Base-by-base conservation (phyloP, 768 basidiomycete species). In the Kwoniella shandongensis region DNA sequence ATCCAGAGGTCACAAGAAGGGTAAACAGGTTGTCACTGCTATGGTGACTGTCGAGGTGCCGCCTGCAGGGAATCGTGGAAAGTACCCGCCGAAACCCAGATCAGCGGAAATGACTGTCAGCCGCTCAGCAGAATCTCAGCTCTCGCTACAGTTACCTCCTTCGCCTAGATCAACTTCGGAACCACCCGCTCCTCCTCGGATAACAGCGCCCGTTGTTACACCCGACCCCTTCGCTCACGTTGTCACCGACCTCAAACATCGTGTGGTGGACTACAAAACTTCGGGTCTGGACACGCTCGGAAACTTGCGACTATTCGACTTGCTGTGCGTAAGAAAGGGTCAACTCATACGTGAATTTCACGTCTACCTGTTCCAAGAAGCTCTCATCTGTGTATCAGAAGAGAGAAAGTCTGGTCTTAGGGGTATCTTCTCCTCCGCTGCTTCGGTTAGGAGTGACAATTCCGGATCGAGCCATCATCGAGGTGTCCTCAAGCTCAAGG, bases 351-450 rank as follows among this genome's bases (percentile, higher is more conserved):
- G 92, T 52, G 93, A 96, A 75, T 97, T 97, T 77, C 89, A 86
- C 72, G 91, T 96, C 59, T 97, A 98, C 79, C 83, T 99, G 25
- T 99, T 97, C 84, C 88, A 87, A 70, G 91, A 97, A 76, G 96
- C 96, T 10, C 89, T 99, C 63, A 91, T 99, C 58, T 99, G 96
- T 75, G 91, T 98, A n/a, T 83, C 88, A 18, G 93, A 98, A 76
- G 94, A 99, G 78, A 90, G 86, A 80, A 93, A 91, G 69, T 85
- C 88, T 23, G 85, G 86, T 0, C 78, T 92, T 1, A 85, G 87
- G 7, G 83, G 87, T 25, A 80, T 91, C 44, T 81, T 91, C 4
- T 85, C 86, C 10, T 71, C 70, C 1, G 36, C 59, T 2, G 54
- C 66, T 12, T 72, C 72, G 2, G 55, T 62, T 30, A 51, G 55